Conservation (phyloP, 2,329 filamentous ascomycete species). For the Penicillium corylophilum region DNA sequence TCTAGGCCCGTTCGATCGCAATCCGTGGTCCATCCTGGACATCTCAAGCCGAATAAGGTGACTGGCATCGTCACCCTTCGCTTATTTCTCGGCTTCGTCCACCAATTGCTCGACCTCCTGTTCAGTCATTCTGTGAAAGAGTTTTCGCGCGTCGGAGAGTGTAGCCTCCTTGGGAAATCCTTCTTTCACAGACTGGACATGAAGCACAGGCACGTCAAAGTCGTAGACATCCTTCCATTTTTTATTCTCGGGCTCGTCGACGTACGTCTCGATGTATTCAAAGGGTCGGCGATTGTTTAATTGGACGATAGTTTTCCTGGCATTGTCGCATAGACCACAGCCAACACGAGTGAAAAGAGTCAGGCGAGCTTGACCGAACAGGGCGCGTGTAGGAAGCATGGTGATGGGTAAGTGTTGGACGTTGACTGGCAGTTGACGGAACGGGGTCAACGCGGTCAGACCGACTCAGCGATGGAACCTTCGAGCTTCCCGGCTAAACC, state of each 20-base stretch:
- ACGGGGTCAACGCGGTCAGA: slow-evolving; percentile 12
- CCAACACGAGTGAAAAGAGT: slow-evolving; percentile 62
- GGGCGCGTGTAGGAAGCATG: slow-evolving; percentile 33
- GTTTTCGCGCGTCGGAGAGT: slow-evolving; percentile 59
- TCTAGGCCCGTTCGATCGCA: background rate
- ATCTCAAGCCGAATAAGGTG: background rate
- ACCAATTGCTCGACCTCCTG: slow-evolving; percentile 56
- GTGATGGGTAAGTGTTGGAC: background rate
- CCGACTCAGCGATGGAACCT: slow-evolving; percentile 35
- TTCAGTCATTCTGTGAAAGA: slow-evolving; percentile 63
- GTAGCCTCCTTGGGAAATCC: slow-evolving; percentile 50
- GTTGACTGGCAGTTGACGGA: background rate
- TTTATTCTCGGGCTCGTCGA: slow-evolving; percentile 55
- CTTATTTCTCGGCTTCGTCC: slow-evolving; percentile 46
- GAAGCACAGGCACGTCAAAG: slow-evolving; percentile 64
- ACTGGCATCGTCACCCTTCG: background rate
- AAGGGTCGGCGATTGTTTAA: slow-evolving; percentile 55
- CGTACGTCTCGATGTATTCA: slow-evolving; percentile 59
- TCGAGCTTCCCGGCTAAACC: slow-evolving; percentile 42
- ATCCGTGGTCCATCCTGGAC: background rate
- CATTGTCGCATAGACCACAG: slow-evolving; percentile 62
- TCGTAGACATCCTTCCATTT: slow-evolving; percentile 62
- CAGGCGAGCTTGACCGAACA: slow-evolving; percentile 43
- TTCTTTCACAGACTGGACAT: slow-evolving; percentile 51
- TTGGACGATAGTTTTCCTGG: slow-evolving; percentile 56